These are phyloP conservation scores for Ophiocordyceps robertsii DNA, from an alignment of 2,329 filamentous ascomycete genomes.

Conservation along the genomic window DNA sequence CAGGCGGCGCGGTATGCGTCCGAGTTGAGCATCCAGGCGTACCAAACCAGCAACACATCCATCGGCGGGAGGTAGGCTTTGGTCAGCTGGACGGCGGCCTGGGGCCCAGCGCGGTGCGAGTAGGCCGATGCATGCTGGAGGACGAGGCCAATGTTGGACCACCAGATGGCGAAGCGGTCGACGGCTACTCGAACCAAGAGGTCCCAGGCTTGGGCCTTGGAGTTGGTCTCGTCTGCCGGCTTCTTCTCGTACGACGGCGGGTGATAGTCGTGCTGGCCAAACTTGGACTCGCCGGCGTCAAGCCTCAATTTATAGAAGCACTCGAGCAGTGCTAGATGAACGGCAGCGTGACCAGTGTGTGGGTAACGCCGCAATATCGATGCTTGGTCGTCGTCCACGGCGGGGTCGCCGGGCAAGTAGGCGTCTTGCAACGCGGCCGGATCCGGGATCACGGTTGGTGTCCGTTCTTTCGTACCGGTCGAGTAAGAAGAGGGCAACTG, in stretches of 20 bases:
- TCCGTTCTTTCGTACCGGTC: too few species aligned
- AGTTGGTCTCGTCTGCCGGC: not conserved
- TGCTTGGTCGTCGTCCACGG: too few species aligned
- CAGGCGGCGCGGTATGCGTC: not conserved
- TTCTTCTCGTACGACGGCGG: not conserved
- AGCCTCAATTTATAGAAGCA: not conserved
- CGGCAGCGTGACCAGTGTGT: not conserved
- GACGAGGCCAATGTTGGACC: not conserved
- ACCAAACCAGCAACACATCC: not conserved
- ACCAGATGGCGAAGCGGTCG: not conserved
- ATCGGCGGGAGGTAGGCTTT: not conserved
- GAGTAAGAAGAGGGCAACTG: too few species aligned
- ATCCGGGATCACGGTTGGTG: too few species aligned
- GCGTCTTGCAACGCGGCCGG: too few species aligned
- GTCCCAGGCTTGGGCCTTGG: not conserved
- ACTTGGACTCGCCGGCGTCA: not conserved
- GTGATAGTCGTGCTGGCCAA: not conserved
- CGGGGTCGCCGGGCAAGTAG: too few species aligned
- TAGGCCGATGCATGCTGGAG: not conserved
- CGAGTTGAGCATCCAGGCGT: not conserved
- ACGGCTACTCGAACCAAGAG: not conserved
- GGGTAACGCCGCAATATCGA: too few species aligned
- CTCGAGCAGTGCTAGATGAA: not conserved
- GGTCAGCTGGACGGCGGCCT: not conserved
- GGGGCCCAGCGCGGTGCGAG: not conserved